Evolutionary conservation across 2,329 filamentous ascomycete genomes (phyloP).

Genomic region (Ophiognomonia clavigignenti-juglandacearum): DNA sequence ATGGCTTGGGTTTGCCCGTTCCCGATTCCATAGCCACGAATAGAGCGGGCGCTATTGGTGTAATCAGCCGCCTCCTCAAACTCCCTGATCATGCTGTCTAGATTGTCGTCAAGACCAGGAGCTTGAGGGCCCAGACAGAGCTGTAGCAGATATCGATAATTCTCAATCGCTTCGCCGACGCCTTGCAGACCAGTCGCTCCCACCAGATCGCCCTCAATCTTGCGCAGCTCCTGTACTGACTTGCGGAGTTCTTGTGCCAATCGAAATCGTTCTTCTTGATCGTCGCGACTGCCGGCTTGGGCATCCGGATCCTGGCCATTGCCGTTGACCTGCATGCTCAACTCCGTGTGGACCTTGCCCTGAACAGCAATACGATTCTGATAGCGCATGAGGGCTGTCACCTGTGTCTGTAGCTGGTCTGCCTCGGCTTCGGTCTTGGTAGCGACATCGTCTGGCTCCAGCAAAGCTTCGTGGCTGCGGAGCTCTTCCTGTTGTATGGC

Average conservation of each 20-base stretch:
- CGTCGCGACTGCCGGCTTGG: conserved; percentile 27
- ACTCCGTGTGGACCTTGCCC: conserved; percentile 45
- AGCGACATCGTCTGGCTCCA: conserved; percentile 51
- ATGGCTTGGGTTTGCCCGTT: conserved; percentile 21
- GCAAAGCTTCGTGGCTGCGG: conserved; percentile 34
- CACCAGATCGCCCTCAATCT: conserved; percentile 63
- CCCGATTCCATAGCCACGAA: background rate
- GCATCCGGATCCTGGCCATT: conserved; percentile 24
- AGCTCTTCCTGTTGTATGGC: conserved; percentile 57
- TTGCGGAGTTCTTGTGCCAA: conserved; percentile 54
- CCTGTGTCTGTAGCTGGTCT: conserved; percentile 35
- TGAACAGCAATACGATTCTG: conserved; percentile 51
- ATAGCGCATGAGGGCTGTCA: conserved; percentile 31
- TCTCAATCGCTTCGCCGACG: conserved; percentile 67
- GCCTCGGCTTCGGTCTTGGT: conserved; percentile 47
- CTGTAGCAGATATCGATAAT: conserved; percentile 65
- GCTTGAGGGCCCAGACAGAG: conserved; percentile 64
- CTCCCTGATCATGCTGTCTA: conserved; percentile 57
- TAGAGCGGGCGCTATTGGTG: conserved; percentile 21
- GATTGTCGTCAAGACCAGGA: conserved; percentile 62
- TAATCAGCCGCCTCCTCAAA: conserved; percentile 58
- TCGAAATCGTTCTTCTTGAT: conserved; percentile 50
- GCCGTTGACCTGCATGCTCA: conserved; percentile 44
- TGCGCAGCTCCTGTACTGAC: conserved; percentile 54
- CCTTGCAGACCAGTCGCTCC: conserved; percentile 64